These are phyloP conservation scores for Aspergillus arachidicola DNA, from an alignment of 2,329 filamentous ascomycete species.

Conservation along the genomic window DNA sequence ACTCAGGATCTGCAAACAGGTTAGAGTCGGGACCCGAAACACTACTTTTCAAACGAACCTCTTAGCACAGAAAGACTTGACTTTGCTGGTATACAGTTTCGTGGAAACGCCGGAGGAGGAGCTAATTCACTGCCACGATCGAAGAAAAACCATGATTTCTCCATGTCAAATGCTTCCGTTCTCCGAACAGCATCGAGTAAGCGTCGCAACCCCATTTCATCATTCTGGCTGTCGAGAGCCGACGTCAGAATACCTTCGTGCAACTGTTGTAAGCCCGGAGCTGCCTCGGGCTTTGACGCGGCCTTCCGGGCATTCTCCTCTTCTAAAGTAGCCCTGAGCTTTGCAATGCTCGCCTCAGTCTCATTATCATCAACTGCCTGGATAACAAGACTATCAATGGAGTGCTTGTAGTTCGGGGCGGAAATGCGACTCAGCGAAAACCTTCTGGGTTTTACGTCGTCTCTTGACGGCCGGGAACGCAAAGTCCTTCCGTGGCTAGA, in stretches of 20 bases:
- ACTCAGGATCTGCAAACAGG: conserved; percentile 44
- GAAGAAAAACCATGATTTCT: conserved; percentile 63
- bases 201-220: conserved; percentile 48
- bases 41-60: conserved; percentile 27
- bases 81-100: conserved; percentile 29
- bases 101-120: conserved; percentile 37
- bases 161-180: conserved; percentile 60
- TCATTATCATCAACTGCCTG: conserved; percentile 63
- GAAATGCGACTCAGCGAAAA: conserved; percentile 5
- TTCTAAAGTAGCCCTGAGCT: conserved; percentile 37
- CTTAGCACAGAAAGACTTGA: conserved; percentile 36
- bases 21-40: conserved; percentile 16
- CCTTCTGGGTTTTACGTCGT: conserved; percentile 19
- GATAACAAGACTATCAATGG: conserved; percentile 63
- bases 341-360: conserved; percentile 55
- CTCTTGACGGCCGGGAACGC: conserved; percentile 22
- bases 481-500: conserved; percentile 13
- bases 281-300: neutral
- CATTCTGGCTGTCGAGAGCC: conserved; percentile 48
- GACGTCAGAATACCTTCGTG: conserved; percentile 47
- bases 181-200: conserved; percentile 60
- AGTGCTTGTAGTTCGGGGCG: conserved; percentile 61
- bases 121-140: conserved; percentile 29
- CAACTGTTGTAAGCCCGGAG: conserved; percentile 17
- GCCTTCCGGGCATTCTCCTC: conserved; percentile 1